These are phyloP conservation scores for Oryza glaberrima DNA, from an alignment of 176 grass and related monocot species.

Conservation along the genomic window DNA sequence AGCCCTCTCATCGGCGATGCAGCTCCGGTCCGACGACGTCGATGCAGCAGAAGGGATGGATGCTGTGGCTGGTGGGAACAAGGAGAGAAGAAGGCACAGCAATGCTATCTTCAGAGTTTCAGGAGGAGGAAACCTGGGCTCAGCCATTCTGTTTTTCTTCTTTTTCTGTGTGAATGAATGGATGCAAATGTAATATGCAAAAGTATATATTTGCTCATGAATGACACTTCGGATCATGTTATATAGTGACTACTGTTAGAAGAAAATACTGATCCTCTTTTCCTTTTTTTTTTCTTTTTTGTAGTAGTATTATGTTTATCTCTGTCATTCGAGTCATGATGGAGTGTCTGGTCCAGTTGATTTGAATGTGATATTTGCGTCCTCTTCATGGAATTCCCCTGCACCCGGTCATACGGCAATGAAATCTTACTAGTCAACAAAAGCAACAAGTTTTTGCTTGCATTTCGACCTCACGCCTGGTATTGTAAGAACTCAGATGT, in stretches of 20 bases:
- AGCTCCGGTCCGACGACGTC: background rate
- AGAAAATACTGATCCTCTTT: background rate
- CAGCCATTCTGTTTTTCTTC: background rate
- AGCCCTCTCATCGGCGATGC: constrained; percentile 24
- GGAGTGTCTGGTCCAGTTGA: too few species aligned
- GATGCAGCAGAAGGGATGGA: background rate
- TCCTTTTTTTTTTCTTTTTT: too few species aligned
- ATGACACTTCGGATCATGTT: background rate
- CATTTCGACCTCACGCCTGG: background rate
- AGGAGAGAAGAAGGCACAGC: constrained; percentile 2
- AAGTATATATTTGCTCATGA: too few species aligned
- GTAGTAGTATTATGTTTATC: too few species aligned
- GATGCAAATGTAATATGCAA: background rate
- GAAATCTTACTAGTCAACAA: background rate
- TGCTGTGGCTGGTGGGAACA: background rate
- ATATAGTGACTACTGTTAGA: background rate
- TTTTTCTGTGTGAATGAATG: background rate
- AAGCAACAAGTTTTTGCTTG: background rate
- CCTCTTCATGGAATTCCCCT: too few species aligned
- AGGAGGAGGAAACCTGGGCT: background rate
- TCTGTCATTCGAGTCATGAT: background rate
- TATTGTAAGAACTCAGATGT: too few species aligned
- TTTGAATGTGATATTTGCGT: too few species aligned
- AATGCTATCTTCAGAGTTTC: background rate
- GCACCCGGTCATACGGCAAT: too few species aligned